Percentiles rank a stretch among this genome's conserved stretches.
Evolutionary conservation across 352 stramenopile species (phyloP).

Genomic region (Globisporangium nunn): DNA sequence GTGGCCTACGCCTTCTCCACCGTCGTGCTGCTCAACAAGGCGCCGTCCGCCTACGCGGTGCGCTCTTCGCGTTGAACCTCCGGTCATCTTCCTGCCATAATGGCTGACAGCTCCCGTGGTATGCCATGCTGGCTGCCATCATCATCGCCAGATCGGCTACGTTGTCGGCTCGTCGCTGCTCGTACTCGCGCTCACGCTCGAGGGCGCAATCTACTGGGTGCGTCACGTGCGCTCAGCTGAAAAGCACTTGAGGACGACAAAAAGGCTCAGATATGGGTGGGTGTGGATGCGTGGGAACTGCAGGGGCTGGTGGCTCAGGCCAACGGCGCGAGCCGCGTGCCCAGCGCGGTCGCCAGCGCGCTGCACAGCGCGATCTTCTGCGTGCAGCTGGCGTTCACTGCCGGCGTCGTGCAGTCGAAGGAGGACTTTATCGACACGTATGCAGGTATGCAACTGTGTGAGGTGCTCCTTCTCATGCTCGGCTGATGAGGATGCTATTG

Average conservation of each 20-base stretch:
- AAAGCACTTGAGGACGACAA: background rate
- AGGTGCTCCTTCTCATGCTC: no score
- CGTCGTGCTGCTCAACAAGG: constrained; percentile 76
- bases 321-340: constrained; percentile 21
- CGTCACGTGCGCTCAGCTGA: background rate
- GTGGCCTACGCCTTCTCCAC: constrained; percentile 69
- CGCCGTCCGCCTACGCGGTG: constrained; percentile 72
- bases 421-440: constrained; percentile 85
- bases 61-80: background rate
- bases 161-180: constrained; percentile 60
- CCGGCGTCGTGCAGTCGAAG: constrained; percentile 60
- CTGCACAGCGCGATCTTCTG: constrained; percentile 53
- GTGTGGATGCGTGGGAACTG: background rate
- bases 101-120: background rate
- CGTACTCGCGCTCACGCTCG: constrained; percentile 59
- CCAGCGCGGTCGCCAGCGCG: constrained; percentile 36
- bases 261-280: background rate
- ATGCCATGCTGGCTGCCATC: background rate
- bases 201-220: constrained; percentile 70
- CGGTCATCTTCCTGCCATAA: background rate
- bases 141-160: constrained; percentile 47
- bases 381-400: constrained; percentile 55
- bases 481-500: no score
- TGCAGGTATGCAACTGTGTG: constrained; percentile 30
- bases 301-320: constrained; percentile 34